Percentiles rank a stretch among this genome's conserved stretches.
phyloP scores from a whole-genome alignment of 1,139 yeast species.

The Magnusiomyces paraingens region DNA sequence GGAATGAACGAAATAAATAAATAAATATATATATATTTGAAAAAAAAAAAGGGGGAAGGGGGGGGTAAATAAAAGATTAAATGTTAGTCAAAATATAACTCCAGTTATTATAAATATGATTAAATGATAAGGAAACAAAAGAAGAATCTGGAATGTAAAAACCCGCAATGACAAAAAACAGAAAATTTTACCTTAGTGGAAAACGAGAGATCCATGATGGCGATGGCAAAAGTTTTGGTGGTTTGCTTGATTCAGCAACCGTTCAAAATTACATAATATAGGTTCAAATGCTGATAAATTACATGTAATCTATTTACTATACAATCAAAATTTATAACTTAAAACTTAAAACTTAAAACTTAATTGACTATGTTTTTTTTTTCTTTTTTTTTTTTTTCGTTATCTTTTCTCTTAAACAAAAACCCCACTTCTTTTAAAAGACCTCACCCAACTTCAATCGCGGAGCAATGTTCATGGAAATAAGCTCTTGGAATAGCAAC shows the following conservation, averaged over 20 bases:
- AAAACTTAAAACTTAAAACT: too few species aligned
- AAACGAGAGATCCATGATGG: neutral
- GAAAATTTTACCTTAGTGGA: neutral
- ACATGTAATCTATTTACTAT: neutral
- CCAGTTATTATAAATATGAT: too few species aligned
- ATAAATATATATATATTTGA: too few species aligned
- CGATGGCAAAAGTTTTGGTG: neutral
- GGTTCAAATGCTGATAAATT: neutral
- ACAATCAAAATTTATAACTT: neutral
- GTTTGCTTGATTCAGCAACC: too few species aligned
- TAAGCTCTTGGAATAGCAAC: slow-evolving; percentile 86
- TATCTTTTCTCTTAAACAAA: neutral
- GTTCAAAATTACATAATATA: too few species aligned
- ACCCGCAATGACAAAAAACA: neutral
- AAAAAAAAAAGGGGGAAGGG: too few species aligned
- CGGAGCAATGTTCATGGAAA: slow-evolving; percentile 98
- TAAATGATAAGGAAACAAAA: too few species aligned
- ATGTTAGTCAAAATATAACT: too few species aligned
- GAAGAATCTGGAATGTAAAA: neutral
- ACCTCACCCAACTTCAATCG: slow-evolving; percentile 84
- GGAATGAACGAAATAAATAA: neutral
- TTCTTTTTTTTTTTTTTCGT: neutral
- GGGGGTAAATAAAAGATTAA: neutral
- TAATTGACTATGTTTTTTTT: neutral
- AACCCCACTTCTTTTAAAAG: slow-evolving; percentile 35